These are phyloP conservation scores for Plectosphaerella sp. DNA, from an alignment of 2,329 filamentous ascomycete genomes.

Conservation along the genomic window DNA sequence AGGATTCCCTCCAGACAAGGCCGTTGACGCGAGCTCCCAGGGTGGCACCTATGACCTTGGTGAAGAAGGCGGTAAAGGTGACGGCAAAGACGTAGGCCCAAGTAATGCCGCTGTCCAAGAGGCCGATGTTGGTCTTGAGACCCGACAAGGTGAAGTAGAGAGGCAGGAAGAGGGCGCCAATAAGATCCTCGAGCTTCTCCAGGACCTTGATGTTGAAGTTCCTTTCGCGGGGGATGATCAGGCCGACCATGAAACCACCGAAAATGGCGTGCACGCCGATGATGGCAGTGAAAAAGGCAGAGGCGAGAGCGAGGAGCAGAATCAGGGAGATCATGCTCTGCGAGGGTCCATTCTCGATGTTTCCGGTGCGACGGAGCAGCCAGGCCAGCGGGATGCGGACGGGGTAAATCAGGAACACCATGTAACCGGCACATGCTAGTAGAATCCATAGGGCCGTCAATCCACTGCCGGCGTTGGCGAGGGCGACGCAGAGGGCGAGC, in stretches of 20 bases:
- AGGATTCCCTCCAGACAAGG: constrained; percentile 75
- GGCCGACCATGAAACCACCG: constrained; percentile 81
- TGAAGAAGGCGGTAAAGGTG: constrained; percentile 67
- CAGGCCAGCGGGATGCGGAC: constrained; percentile 73
- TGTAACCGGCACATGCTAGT: constrained; percentile 70
- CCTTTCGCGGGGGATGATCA: constrained; percentile 86
- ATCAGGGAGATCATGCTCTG: constrained; percentile 82
- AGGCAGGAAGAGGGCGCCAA: constrained; percentile 77
- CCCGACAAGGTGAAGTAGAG: constrained; percentile 83
- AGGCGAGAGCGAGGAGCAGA: constrained; percentile 70
- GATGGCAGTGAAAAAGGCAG: constrained; percentile 80
- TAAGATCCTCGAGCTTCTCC: constrained; percentile 90
- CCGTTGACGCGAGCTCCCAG: constrained; percentile 66
- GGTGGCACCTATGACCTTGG: constrained; percentile 72
- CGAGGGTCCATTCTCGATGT: constrained; percentile 81
- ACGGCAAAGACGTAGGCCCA: constrained; percentile 86
- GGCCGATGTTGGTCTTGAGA: constrained; percentile 71
- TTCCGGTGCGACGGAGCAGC: constrained; percentile 68
- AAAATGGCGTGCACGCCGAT: constrained; percentile 95
- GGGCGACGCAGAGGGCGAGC: constrained; percentile 84
- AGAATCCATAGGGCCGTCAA: constrained; percentile 82
- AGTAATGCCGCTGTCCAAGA: constrained; percentile 68
- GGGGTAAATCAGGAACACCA: constrained; percentile 69
- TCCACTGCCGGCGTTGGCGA: constrained; percentile 83
- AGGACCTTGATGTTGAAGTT: constrained; percentile 88